Base-by-base conservation (phyloP, 306 rosid genomes). In the Herpetospermum pedunculosum region DNA sequence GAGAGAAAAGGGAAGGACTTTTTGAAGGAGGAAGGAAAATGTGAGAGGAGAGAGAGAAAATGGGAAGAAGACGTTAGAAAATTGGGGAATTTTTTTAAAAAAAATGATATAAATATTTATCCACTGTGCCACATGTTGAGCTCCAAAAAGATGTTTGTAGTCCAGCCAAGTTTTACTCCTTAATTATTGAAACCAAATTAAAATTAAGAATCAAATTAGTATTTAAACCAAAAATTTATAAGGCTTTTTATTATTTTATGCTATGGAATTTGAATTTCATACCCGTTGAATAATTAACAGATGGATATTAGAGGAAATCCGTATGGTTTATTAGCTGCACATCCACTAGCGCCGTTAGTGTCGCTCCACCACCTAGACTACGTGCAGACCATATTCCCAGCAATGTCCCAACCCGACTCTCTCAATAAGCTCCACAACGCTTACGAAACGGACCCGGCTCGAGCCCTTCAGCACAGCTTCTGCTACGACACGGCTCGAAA, bases 361-460 rank as follows among this genome's bases (percentile, higher is more conserved):
- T 88, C 98, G 0, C 79, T 92, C 34, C 98, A 92, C 77, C 98
- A 92, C 76, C 70, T 92, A 0, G 95, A 88, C 76, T 76, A 83
- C 38, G 81, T 88, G 50, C 72, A 79, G 5, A 75, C 92, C 8
- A 50, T 92, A 40, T 92, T 85, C 80, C 95, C 96, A 4, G 68
- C 52, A 69, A 58, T 23, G 79, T 23, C 70, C 2, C 83, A 16
- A 7, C 5, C 71, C 1, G 80, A 83, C 4, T 80, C 96, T 0
- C 21, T 85, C 0, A 48, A 5, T 44, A 85, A 73, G 7, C 28
- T 92, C 8, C 1, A 74, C 0, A 5, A 37, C 0, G 78, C 86
- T 0, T 77, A 84, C 6, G 8, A 82, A 69, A 1, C 8, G 54
- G 98, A 90, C 69, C 89, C 96, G 57, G 82, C 85, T 83, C 89